Evolutionary conservation across 1,284 basidiomycete genomes (phyloP).

Genomic region (Earliella scabrosa): DNA sequence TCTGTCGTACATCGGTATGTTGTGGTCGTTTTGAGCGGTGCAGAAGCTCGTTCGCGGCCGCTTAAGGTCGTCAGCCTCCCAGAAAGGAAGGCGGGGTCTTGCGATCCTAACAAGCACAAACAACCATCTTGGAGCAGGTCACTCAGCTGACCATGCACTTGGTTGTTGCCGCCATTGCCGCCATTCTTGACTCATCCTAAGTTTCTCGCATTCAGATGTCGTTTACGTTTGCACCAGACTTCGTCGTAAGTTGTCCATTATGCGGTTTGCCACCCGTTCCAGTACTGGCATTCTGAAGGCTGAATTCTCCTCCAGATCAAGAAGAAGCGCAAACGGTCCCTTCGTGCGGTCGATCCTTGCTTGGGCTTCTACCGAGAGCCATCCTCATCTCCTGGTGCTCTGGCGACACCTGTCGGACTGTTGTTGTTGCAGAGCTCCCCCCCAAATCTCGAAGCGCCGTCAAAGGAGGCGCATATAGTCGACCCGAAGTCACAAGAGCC

Average conservation of each 20-base stretch:
- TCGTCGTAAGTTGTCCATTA: not conserved
- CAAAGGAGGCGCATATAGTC: not conserved
- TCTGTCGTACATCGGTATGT: no score
- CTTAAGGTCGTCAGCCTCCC: no score
- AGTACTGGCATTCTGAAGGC: not conserved
- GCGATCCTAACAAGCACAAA: slow-evolving; percentile 2
- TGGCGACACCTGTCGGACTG: not conserved
- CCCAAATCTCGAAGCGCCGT: no score
- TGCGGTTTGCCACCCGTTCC: not conserved
- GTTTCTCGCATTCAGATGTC: no score
- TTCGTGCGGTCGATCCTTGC: not conserved
- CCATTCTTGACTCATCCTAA: no score
- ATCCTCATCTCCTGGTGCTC: not conserved
- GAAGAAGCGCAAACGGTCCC: not conserved
- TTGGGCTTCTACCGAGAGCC: not conserved
- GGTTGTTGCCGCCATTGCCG: no score
- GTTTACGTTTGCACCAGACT: not conserved
- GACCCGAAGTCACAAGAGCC: not conserved
- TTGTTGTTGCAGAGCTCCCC: no score
- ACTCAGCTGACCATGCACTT: no score
- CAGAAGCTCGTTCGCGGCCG: no score
- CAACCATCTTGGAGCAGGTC: not conserved
- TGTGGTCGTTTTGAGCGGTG: no score
- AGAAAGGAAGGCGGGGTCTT: not conserved
- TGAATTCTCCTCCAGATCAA: not conserved